Conservation (phyloP, 1,284 basidiomycete genomes). For the Apiotrichum domesticum region DNA sequence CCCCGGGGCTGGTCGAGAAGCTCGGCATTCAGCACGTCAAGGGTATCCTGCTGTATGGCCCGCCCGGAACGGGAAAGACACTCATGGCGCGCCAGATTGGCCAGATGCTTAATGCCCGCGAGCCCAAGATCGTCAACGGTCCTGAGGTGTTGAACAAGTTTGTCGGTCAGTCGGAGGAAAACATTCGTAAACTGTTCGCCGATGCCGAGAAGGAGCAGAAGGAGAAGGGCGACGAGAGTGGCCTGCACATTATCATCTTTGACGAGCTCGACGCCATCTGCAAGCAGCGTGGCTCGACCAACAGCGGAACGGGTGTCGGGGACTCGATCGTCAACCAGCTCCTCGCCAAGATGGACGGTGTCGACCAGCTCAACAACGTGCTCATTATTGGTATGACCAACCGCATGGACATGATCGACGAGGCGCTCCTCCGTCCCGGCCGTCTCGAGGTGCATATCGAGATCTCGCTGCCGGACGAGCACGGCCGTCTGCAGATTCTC, state of each 20-base stretch:
- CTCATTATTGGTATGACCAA: conserved; percentile 99
- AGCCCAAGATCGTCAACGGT: conserved; percentile 98
- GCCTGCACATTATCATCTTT: conserved; percentile 96
- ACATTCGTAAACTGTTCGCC: conserved; percentile 92
- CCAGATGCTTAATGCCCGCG: conserved; percentile 96
- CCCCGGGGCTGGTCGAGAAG: conserved; percentile 92
- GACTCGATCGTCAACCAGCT: conserved; percentile 99
- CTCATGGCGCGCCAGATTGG: conserved; percentile 98
- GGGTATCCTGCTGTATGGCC: conserved; percentile 91
- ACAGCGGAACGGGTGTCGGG: conserved; percentile 91
- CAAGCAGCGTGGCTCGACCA: conserved; percentile 87
- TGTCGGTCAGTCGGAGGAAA: conserved; percentile 97
- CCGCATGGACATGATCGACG: conserved; percentile 97
- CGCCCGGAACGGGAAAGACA: conserved; percentile 98
- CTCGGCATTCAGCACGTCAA: conserved; percentile 99
- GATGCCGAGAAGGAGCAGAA: conserved; percentile 99
- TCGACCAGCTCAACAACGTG: conserved; percentile 98
- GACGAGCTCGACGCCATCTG: conserved; percentile 99
- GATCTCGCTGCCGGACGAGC: conserved; percentile 92
- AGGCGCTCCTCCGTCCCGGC: conserved; percentile 92
- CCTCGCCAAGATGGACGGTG: conserved; percentile 99
- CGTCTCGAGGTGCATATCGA: conserved; percentile 99
- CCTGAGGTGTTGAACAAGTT: conserved; percentile 93
- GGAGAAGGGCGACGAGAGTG: conserved; percentile 96
- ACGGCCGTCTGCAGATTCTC: conserved; percentile 88